These are phyloP conservation scores for Bryoerythrophyllum caledonicum DNA, from an alignment of 225 moss, liverwort and hornwort species.

Conservation along the genomic window DNA sequence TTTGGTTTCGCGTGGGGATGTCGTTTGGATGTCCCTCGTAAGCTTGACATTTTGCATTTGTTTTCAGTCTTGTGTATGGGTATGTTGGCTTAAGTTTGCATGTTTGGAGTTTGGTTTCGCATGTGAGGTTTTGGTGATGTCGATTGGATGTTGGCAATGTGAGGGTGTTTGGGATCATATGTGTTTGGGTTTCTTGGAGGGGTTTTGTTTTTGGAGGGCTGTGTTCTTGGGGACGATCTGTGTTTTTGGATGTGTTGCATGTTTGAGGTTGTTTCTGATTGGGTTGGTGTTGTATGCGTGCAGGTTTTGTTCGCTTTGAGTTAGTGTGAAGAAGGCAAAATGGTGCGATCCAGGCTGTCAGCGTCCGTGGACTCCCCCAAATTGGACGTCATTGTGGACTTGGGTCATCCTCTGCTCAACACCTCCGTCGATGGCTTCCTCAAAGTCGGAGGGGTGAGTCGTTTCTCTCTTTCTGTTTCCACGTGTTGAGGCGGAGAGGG, in stretches of 20 bases:
- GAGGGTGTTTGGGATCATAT: neutral
- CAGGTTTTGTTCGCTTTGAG: slow-evolving; percentile 1
- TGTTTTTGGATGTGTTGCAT: neutral
- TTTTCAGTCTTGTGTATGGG: neutral
- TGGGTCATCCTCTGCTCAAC: slow-evolving; percentile 76
- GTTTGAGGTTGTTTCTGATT: neutral
- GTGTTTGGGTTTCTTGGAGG: neutral
- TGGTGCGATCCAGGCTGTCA: slow-evolving; percentile 51
- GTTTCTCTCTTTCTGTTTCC: neutral
- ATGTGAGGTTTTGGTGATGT: neutral
- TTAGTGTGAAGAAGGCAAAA: slow-evolving; percentile 16
- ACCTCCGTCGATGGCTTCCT: slow-evolving; percentile 72
- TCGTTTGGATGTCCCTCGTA: too few species aligned
- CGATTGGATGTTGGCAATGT: too few species aligned
- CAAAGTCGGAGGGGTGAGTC: slow-evolving; percentile 77
- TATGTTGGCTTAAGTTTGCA: neutral
- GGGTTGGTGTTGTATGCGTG: slow-evolving; percentile 11
- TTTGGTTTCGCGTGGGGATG: too few species aligned
- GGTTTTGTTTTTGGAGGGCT: neutral
- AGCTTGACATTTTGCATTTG: neutral
- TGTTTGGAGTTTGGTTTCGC: neutral
- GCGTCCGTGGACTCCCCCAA: slow-evolving; percentile 25
- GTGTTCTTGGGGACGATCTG: neutral
- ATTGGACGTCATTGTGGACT: slow-evolving; percentile 66
- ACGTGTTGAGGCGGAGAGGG: too few species aligned